Evolutionary conservation across 805 yeast genomes (phyloP).

Genomic region (Lachancea quebecensis): DNA sequence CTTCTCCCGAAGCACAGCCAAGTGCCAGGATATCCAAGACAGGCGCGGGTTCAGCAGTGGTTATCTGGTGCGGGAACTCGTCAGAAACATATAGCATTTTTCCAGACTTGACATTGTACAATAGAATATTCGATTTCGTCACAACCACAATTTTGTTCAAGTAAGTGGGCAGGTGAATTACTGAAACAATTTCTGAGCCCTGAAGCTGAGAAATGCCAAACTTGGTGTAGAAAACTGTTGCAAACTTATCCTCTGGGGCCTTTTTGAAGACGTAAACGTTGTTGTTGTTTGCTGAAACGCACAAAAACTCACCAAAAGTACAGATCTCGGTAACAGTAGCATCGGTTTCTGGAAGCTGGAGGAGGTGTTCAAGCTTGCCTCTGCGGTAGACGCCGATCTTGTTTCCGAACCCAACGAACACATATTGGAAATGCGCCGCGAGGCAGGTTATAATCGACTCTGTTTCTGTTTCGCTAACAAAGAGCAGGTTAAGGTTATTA

Average conservation of each 20-base stretch:
- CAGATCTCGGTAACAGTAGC: constrained; percentile 43
- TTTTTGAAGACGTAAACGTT: constrained; percentile 48
- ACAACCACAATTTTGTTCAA: constrained; percentile 82
- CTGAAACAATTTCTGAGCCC: constrained; percentile 57
- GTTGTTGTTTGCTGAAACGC: constrained; percentile 45
- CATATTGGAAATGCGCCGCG: constrained; percentile 76
- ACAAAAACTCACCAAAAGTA: constrained; percentile 72
- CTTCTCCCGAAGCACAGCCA: constrained; percentile 64
- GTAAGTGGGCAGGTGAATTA: constrained; percentile 81
- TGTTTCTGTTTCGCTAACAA: constrained; percentile 79
- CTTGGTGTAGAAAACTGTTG: constrained; percentile 62
- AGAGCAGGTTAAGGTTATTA: constrained; percentile 72
- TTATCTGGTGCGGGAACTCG: constrained; percentile 49
- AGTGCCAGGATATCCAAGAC: constrained; percentile 77
- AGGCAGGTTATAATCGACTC: constrained; percentile 61
- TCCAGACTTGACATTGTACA: constrained; percentile 74
- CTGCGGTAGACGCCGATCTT: constrained; percentile 73
- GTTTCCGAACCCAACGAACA: constrained; percentile 68
- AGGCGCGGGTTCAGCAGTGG: constrained; percentile 77
- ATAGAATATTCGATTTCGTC: constrained; percentile 53
- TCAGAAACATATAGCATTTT: constrained; percentile 55
- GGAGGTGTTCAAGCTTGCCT: constrained; percentile 50
- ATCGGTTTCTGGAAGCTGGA: constrained; percentile 31
- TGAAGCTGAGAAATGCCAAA: constrained; percentile 46
- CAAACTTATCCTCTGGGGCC: constrained; percentile 32